Evolutionary conservation across 1,139 yeast species (phyloP), one percentile per base, ranked within the genome.

Genomic region (Yamadazyma jaroonii): DNA sequence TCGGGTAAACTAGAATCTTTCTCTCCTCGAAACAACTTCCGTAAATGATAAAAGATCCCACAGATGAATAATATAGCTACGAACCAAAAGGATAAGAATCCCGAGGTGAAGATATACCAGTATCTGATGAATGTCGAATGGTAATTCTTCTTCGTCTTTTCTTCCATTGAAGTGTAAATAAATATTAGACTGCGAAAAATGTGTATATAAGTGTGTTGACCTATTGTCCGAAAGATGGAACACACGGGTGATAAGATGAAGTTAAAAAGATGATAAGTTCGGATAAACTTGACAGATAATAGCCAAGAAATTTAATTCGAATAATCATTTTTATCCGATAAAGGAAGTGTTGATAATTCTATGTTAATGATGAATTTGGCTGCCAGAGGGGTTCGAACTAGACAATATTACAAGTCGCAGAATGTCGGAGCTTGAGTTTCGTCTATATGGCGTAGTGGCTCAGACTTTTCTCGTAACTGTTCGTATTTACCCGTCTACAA

Each of bases 401-500:
- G 27, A 25, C 6, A 5, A 25, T 12, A 25, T 25, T 5, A 25
- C 6, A n/a, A 25, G 7, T 5, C 13, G 4, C 4, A n/a, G 7
- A 25, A n/a, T 25, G 11, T 25, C 27, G 30, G 12, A n/a, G 3
- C 12, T 23, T 30, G 40, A 35, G 34, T 37, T 30, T 31, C 35
- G 34, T 29, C 38, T 10, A 20, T 36, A 32, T 58, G 59, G 62
- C 57, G 47, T 45, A 52, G 42, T 46, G 64, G 74, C 50, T 55
- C 59, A 49, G 50, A 57, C 72, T 60, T 60, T 54, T 59, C 74
- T 67, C 69, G 64, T 56, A 56, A 59, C 77, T 72, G 62, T 76
- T 79, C 81, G 81, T 81, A 75, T 74, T 69, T 74, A 79, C 87
- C 84, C 82, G 83, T 64, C 51, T 47, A 67, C 85, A 64, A 50